These are phyloP conservation scores for Colletotrichum trifolii DNA, from an alignment of 2,329 filamentous ascomycete genomes.

Conservation along the genomic window DNA sequence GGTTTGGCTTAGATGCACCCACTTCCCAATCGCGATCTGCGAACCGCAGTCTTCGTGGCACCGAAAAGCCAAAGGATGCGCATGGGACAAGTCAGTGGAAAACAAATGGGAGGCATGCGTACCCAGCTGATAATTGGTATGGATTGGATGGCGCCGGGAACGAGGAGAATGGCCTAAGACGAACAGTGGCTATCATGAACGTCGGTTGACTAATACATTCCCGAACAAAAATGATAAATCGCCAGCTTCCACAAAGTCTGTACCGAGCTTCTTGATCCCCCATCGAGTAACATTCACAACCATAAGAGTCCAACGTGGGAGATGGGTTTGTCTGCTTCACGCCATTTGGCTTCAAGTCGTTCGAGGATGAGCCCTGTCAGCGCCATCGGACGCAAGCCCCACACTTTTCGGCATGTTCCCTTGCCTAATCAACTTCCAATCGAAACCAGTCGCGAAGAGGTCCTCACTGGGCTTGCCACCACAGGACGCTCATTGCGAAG, in stretches of 20 bases:
- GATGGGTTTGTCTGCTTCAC: too few relatives aligned
- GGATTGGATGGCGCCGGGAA: conserved; percentile 26
- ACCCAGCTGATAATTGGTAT: conserved; percentile 23
- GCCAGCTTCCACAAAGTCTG: conserved; percentile 26
- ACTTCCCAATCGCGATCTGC: not conserved
- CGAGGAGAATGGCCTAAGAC: not conserved
- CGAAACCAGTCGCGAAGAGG: conserved; percentile 10
- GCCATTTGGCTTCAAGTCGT: too few relatives aligned
- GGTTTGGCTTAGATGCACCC: conserved; percentile 31
- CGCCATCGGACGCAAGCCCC: conserved; percentile 24
- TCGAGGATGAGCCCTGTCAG: conserved; percentile 27
- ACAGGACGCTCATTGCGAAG: too few relatives aligned
- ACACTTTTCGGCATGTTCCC: conserved; percentile 30
- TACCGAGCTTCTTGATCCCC: not conserved
- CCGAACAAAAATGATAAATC: not conserved
- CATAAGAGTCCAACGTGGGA: too few relatives aligned
- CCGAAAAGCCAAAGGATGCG: too few relatives aligned
- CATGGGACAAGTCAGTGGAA: too few relatives aligned
- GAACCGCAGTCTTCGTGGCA: not conserved
- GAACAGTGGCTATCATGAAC: too few relatives aligned
- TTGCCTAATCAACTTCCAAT: conserved; percentile 31
- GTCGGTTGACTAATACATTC: too few relatives aligned
- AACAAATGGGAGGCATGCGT: too few relatives aligned
- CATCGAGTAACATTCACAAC: too few relatives aligned
- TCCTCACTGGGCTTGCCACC: conserved; percentile 1